These are phyloP conservation scores for Cutaneotrichosporon sp. DNA, from an alignment of 1,284 basidiomycete genomes.

Conservation along the genomic window DNA sequence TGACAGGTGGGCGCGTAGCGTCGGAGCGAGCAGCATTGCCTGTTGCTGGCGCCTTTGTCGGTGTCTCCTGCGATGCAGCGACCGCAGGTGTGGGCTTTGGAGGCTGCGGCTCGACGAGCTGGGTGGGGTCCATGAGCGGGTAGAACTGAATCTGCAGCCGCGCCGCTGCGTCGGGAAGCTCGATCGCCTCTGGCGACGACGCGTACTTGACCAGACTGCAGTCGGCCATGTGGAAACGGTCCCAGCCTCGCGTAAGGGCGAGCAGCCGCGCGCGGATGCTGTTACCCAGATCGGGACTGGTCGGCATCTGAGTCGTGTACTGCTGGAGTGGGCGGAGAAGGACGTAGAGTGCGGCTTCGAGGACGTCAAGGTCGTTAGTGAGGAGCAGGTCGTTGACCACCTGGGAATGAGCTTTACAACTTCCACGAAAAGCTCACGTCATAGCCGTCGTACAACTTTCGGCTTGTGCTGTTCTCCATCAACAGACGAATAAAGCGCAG, in stretches of 20 bases:
- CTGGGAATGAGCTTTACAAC: conserved; percentile 3
- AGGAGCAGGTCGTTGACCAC: conserved; percentile 69
- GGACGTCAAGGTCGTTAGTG: conserved; percentile 82
- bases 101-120: conserved; percentile 4
- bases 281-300: conserved; percentile 55
- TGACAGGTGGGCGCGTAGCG: conserved; percentile 4
- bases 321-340: conserved; percentile 90
- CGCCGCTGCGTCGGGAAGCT: conserved; percentile 15
- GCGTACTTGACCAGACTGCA: conserved; percentile 49
- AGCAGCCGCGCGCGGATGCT: conserved; percentile 44
- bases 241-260: conserved; percentile 36
- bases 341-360: conserved; percentile 76
- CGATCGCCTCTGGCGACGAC: conserved; percentile 7
- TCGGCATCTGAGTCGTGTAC: conserved; percentile 73
- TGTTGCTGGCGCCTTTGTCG: conserved; percentile 13
- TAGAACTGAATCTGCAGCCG: conserved; percentile 51
- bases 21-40: conserved; percentile 2
- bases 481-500: conserved; percentile 82
- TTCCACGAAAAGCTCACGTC: conserved; percentile 71
- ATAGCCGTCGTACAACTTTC: conserved; percentile 94
- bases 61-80: conserved; percentile 20
- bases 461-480: conserved; percentile 95
- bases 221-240: conserved; percentile 32
- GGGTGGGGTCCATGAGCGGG: conserved; percentile 9
- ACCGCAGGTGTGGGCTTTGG: not conserved